Percentiles rank a stretch among this genome's conserved stretches.
These are phyloP conservation scores for Cryptococcus sp. DNA, from an alignment of 1,284 basidiomycete genomes.

Conservation along the genomic window DNA sequence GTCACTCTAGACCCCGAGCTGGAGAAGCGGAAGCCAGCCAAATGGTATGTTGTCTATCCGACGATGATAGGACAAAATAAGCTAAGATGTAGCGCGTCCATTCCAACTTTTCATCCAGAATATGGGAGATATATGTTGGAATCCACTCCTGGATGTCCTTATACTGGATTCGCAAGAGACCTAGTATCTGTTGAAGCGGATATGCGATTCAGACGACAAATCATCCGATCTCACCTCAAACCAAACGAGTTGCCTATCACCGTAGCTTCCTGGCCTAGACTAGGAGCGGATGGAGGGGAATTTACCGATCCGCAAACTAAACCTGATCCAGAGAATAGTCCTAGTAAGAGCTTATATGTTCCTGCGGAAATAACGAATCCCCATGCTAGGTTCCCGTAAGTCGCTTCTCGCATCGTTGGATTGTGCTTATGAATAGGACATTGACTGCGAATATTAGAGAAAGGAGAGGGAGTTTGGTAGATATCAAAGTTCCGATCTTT, in stretches of 20 bases:
- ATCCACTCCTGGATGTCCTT: slow-evolving; percentile 92
- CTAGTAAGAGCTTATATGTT: slow-evolving; percentile 74
- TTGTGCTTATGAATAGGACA: slow-evolving; percentile 56
- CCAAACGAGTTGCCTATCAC: slow-evolving; percentile 86
- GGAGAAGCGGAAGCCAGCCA: slow-evolving; percentile 50
- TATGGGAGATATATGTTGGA: slow-evolving; percentile 99
- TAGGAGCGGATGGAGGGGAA: slow-evolving; percentile 72
- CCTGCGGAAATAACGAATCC: slow-evolving; percentile 95
- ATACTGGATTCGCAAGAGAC: slow-evolving; percentile 78
- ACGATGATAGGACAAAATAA: not conserved
- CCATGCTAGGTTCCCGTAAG: slow-evolving; percentile 93
- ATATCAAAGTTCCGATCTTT: slow-evolving; percentile 92
- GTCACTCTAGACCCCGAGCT: slow-evolving; percentile 63
- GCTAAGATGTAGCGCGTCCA: slow-evolving; percentile 56
- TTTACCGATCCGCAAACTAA: slow-evolving; percentile 89
- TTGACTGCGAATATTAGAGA: slow-evolving; percentile 92
- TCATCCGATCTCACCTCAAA: slow-evolving; percentile 78
- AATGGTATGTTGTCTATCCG: slow-evolving; percentile 25
- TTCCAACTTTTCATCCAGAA: slow-evolving; percentile 97
- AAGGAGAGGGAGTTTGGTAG: slow-evolving; percentile 86
- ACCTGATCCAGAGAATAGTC: slow-evolving; percentile 74
- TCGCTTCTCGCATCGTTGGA: slow-evolving; percentile 20
- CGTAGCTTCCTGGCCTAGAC: slow-evolving; percentile 88
- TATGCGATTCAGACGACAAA: slow-evolving; percentile 85
- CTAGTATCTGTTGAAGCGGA: slow-evolving; percentile 85